Base-by-base conservation (phyloP, 2,329 filamentous ascomycete genomes). In the Aureobasidium melanogenum region DNA sequence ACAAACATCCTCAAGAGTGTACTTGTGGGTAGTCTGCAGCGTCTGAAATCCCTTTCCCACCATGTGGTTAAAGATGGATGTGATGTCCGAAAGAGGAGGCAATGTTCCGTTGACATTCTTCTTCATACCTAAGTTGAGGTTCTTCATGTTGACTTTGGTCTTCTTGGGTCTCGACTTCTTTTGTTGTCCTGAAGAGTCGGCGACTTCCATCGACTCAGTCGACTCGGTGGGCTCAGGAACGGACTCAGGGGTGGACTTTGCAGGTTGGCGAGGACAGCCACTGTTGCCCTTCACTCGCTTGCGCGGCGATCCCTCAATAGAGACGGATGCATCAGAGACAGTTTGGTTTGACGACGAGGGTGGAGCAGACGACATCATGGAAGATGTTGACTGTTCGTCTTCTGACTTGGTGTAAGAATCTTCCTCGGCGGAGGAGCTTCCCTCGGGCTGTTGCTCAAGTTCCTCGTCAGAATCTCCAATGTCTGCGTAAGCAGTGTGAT, bases 51-150 rank as follows among this genome's bases (percentile, higher is more conserved):
- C 76, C 47, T 73, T 77, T 0, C 64, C 59, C 0, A 77, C 73
- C 41, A 85, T 76, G 32, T 81, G 74, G 1, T 66, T 67, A 60
- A 86, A 81, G 10, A 83, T 82, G 1, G 79, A 75, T 3, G 74
- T 56, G 6, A 82, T 76, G 22, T 76, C 70, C 10, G 71, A 72
- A 0, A 83, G 64, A 3, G 81, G 81, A 6, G 79, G 78, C 3
- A 80, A 68, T 17, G 56, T 70, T 0, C 66, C 61, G 54, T 77
- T 66, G 0, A 71, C 50, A 5, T 63, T 63, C 47, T 64, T 67
- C 7, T 22, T 9, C 15, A 17, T 30, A 8, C 26, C 17, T 6
- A 6, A 30, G 55, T 15, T 15, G 2, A 59, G 19, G n/a, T 57
- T 57, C 19, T n/a, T n/a, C 54, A 57, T 57, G 54, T 57, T 44